These are phyloP conservation scores for Yamadazyma trypodendri DNA, from an alignment of 1,139 yeast genomes.

Conservation along the genomic window DNA sequence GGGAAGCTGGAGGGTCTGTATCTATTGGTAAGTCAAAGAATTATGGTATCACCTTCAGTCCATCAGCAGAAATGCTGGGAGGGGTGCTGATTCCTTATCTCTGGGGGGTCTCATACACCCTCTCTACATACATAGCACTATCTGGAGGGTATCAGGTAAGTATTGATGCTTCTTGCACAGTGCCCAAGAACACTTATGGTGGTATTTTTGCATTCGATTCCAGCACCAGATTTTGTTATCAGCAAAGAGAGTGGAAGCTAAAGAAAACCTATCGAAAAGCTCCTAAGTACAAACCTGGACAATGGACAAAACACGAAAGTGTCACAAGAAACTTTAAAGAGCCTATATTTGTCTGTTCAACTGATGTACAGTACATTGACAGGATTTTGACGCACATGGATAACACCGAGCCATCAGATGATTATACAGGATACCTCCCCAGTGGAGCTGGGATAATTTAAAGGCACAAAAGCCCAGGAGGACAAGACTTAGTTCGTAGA, in stretches of 20 bases:
- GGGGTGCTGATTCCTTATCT: neutral
- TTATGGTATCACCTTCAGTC: conserved; percentile 3
- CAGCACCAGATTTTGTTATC: conserved; percentile 4
- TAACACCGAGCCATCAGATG: neutral
- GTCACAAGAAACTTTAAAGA: conserved; percentile 11
- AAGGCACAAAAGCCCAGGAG: too few relatives aligned
- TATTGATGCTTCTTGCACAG: conserved; percentile 9
- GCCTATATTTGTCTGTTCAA: conserved; percentile 15
- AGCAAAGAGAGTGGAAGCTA: conserved; percentile 12
- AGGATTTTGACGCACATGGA: neutral
- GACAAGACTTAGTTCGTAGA: too few relatives aligned
- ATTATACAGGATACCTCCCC: conserved; percentile 2
- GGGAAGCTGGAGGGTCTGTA: conserved; percentile 8
- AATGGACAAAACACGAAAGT: conserved; percentile 7
- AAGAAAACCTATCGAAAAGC: conserved; percentile 2
- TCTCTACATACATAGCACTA: neutral
- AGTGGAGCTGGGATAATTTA: neutral
- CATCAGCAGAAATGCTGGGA: neutral
- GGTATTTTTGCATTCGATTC: conserved; percentile 14
- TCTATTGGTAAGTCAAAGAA: conserved; percentile 4
- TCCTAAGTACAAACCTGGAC: conserved; percentile 9
- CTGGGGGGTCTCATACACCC: too few relatives aligned
- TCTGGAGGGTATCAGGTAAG: conserved; percentile 5
- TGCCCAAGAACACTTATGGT: conserved; percentile 13
- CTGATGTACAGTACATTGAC: conserved; percentile 11